These are phyloP conservation scores for Dioszegia hungarica DNA, from an alignment of 768 basidiomycete genomes.

Conservation along the genomic window DNA sequence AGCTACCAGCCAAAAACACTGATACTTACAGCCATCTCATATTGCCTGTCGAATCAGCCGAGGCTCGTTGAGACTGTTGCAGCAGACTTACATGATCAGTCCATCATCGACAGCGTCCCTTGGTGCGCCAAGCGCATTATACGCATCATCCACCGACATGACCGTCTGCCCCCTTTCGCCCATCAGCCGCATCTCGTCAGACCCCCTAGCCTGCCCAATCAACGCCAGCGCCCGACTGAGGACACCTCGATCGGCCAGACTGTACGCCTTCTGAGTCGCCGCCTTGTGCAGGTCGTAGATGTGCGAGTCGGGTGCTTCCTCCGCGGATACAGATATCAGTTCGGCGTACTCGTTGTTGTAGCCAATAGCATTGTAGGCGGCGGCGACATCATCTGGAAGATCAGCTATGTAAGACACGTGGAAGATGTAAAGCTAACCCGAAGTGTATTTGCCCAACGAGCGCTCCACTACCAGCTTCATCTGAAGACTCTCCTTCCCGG, in stretches of 20 bases:
- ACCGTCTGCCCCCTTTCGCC: constrained; percentile 26
- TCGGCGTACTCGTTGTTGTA: constrained; percentile 23
- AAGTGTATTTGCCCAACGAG: constrained; percentile 29
- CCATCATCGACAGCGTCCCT: constrained; percentile 37
- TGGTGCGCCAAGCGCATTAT: constrained; percentile 32
- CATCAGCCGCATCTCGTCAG: constrained; percentile 20
- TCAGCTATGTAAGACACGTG: not conserved
- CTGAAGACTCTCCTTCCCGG: constrained; percentile 22
- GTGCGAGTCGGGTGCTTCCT: constrained; percentile 36
- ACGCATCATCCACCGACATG: constrained; percentile 37
- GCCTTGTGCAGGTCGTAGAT: constrained; percentile 30
- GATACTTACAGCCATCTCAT: constrained; percentile 35
- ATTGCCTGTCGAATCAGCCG: constrained; percentile 26
- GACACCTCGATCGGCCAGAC: constrained; percentile 9
- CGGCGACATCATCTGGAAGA: constrained; percentile 21
- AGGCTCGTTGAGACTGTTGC: not conserved
- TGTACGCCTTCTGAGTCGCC: constrained; percentile 16
- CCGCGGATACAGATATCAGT: constrained; percentile 10
- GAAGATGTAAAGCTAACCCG: too few species aligned
- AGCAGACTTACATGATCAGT: constrained; percentile 32
- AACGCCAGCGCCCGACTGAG: constrained; percentile 21
- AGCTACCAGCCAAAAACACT: not conserved
- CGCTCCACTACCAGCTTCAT: constrained; percentile 27
- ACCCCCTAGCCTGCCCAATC: constrained; percentile 19
- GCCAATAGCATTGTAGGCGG: constrained; percentile 33